A percentile compares a stretch with the other conserved stretches of the same genome.
These are phyloP conservation scores for Boletus subparvulus DNA, from an alignment of 768 basidiomycete species.

Conservation along the genomic window DNA sequence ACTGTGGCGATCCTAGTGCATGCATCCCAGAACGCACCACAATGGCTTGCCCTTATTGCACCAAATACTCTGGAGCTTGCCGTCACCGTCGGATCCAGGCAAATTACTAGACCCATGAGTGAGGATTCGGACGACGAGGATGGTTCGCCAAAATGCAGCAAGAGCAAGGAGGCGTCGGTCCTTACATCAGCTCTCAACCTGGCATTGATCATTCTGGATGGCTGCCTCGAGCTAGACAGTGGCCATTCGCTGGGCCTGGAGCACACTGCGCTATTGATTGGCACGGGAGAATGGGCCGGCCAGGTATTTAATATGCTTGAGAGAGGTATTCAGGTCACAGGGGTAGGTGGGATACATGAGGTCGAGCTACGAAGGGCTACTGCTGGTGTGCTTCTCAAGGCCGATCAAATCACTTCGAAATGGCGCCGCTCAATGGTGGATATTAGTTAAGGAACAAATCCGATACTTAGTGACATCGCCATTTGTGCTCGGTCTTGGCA, in stretches of 20 bases:
- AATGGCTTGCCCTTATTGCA: constrained; percentile 79
- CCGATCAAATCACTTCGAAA: constrained; percentile 66
- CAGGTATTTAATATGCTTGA: constrained; percentile 65
- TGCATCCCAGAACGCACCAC: constrained; percentile 74
- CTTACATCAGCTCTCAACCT: constrained; percentile 77
- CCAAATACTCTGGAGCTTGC: constrained; percentile 85
- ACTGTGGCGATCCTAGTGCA: constrained; percentile 81
- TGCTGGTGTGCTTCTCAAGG: constrained; percentile 79
- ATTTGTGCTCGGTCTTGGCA: not conserved
- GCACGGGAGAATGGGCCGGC: constrained; percentile 78
- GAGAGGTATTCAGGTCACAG: constrained; percentile 57
- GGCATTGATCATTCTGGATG: constrained; percentile 72
- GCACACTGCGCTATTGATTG: constrained; percentile 67
- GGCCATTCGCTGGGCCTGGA: constrained; percentile 76
- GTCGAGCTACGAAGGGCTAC: constrained; percentile 62
- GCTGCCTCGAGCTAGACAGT: constrained; percentile 69
- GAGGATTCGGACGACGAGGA: constrained; percentile 36
- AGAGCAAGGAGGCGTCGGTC: constrained; percentile 66
- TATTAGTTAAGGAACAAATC: constrained; percentile 20
- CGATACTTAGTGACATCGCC: not conserved
- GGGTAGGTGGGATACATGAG: constrained; percentile 67
- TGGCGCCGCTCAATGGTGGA: constrained; percentile 69
- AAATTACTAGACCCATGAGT: constrained; percentile 46
- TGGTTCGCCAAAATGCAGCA: constrained; percentile 15
- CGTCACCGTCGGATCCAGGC: constrained; percentile 69